Evolutionary conservation across 139 green algal genomes (phyloP).

Genomic region (Chlorella sp.): DNA sequence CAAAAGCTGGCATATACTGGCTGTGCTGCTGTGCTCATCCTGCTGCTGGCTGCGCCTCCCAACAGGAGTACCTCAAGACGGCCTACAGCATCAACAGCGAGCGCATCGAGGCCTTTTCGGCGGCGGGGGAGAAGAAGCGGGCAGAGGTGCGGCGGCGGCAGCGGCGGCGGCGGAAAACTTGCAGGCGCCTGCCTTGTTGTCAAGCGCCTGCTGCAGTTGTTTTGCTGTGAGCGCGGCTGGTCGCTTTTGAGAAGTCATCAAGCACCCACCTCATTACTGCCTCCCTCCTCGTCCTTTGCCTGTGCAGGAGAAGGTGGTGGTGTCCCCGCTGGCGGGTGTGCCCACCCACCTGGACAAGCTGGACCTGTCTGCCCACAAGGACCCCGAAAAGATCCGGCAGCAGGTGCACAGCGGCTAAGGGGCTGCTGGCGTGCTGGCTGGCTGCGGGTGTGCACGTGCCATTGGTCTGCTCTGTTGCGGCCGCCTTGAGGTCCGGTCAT

Average conservation of each 20-base stretch:
- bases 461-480: too few relatives aligned
- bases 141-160: neutral
- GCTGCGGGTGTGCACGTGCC: too few relatives aligned
- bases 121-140: constrained; percentile 1
- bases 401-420: constrained; percentile 31
- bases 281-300: neutral
- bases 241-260: too few relatives aligned
- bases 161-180: neutral
- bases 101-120: constrained; percentile 48
- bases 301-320: constrained; percentile 18
- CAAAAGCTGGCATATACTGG: too few relatives aligned
- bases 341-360: constrained; percentile 28
- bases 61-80: constrained; percentile 62
- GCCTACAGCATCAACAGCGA: constrained; percentile 66
- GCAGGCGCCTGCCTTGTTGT: too few relatives aligned
- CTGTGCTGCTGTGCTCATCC: too few relatives aligned
- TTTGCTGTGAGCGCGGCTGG: too few relatives aligned
- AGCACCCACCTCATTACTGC: neutral
- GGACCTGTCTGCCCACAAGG: constrained; percentile 36
- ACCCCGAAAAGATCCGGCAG: constrained; percentile 20
- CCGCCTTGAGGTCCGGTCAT: too few relatives aligned
- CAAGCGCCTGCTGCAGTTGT: too few relatives aligned
- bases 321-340: neutral
- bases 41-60: too few relatives aligned
- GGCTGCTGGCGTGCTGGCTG: too few relatives aligned